Evolutionary conservation across 495 filamentous ascomycete genomes (phyloP).

Genomic region (Neurospora pannonica): DNA sequence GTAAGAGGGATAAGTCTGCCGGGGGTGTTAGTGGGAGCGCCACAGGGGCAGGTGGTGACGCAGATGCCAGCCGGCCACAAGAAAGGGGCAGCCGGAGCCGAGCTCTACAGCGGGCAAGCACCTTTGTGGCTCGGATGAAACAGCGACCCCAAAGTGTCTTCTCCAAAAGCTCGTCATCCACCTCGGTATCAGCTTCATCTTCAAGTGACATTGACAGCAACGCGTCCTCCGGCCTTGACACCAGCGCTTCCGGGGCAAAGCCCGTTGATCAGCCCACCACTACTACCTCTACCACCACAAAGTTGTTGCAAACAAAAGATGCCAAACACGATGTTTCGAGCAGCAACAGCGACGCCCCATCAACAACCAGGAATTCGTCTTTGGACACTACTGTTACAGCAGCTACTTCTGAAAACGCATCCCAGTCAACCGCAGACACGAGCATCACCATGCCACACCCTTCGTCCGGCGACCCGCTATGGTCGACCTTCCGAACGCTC

Average conservation of each 20-base stretch:
- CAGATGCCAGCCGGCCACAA: conserved; percentile 13
- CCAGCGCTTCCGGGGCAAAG: conserved; percentile 8
- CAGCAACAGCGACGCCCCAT: conserved; percentile 20
- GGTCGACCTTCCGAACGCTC: conserved; percentile 70
- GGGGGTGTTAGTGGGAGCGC: conserved; percentile 20
- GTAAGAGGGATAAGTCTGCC: conserved; percentile 18
- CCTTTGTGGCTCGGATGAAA: conserved; percentile 33
- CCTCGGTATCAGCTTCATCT: conserved; percentile 11
- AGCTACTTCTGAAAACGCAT: conserved; percentile 46
- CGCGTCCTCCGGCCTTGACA: conserved; percentile 4
- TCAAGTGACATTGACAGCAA: conserved; percentile 9
- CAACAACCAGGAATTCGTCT: conserved; percentile 39
- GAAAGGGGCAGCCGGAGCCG: conserved; percentile 21
- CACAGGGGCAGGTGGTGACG: conserved; percentile 18
- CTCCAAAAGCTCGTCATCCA: conserved; percentile 18
- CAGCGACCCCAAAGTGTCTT: conserved; percentile 30
- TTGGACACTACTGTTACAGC: conserved; percentile 41
- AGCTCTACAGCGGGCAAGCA: conserved; percentile 23
- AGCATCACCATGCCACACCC: conserved; percentile 32
- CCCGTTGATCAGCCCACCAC: not conserved
- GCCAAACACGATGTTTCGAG: conserved; percentile 12
- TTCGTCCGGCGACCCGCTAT: conserved; percentile 71
- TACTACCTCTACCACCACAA: not conserved
- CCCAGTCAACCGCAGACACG: conserved; percentile 42
- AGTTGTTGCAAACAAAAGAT: not conserved